These are phyloP conservation scores for Ganoderma sp. DNA, from an alignment of 1,284 basidiomycete genomes.

Conservation along the genomic window DNA sequence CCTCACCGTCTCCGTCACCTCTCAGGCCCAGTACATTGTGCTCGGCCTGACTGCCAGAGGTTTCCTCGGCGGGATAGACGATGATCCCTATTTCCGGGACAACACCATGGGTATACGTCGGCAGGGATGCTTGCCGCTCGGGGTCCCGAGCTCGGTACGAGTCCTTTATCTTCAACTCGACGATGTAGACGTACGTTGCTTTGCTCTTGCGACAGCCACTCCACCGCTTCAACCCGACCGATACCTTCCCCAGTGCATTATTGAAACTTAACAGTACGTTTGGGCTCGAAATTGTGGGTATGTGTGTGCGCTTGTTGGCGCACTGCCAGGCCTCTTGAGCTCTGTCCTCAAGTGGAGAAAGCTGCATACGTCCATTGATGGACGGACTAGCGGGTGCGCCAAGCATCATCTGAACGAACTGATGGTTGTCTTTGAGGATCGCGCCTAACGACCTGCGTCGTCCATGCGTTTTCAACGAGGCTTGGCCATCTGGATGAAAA, in stretches of 20 bases:
- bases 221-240: conserved; percentile 14
- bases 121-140: conserved; percentile 11
- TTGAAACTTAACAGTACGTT: conserved; percentile 14
- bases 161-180: conserved; percentile 2
- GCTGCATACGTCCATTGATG: not conserved
- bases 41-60: not conserved
- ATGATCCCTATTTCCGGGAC: conserved; percentile 13
- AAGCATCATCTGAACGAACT: conserved; percentile 16
- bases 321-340: conserved; percentile 10
- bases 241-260: not conserved
- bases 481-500: not conserved
- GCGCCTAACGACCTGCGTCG: conserved; percentile 9
- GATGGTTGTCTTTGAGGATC: conserved; percentile 3
- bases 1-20: not conserved
- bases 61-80: not conserved
- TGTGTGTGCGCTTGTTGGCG: conserved; percentile 10
- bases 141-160: not conserved
- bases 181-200: conserved; percentile 16
- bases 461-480: not conserved
- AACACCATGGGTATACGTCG: conserved; percentile 13
- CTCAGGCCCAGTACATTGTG: not conserved
- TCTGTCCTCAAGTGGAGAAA: not conserved
- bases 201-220: conserved; percentile 13
- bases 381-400: not conserved
- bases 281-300: conserved; percentile 8